Evolutionary conservation across 1,284 basidiomycete genomes (phyloP).

Genomic region (Malassezia sympodialis): DNA sequence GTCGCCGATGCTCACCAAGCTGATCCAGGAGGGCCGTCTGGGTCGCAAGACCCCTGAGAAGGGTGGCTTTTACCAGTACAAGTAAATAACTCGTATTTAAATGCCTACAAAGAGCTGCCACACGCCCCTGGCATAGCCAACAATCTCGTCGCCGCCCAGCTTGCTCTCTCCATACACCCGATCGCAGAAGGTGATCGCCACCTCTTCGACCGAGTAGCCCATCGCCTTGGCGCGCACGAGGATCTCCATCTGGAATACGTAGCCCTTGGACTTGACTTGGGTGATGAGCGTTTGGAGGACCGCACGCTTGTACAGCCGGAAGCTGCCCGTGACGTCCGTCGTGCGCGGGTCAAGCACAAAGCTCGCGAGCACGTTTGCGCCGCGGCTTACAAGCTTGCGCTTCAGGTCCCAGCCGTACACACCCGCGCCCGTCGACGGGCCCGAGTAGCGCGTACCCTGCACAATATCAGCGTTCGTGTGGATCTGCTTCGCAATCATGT

Average conservation of each 20-base stretch:
- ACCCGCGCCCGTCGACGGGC: conserved; percentile 29
- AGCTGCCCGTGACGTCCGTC: conserved; percentile 34
- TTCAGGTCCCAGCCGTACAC: conserved; percentile 36
- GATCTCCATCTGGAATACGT: conserved; percentile 96
- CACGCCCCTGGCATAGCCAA: conserved; percentile 77
- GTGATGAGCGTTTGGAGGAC: conserved; percentile 72
- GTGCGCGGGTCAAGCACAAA: conserved; percentile 30
- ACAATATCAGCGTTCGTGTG: conserved; percentile 27
- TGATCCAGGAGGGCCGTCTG: conserved; percentile 54
- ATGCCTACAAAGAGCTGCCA: conserved; percentile 58
- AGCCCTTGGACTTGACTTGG: conserved; percentile 71
- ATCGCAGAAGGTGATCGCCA: conserved; percentile 87
- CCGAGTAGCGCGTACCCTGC: conserved; percentile 32
- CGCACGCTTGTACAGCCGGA: conserved; percentile 62
- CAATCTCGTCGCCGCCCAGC: conserved; percentile 73
- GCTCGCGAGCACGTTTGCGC: conserved; percentile 28
- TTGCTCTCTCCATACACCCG: conserved; percentile 85
- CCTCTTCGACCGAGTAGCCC: conserved; percentile 74
- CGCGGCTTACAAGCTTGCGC: conserved; percentile 32
- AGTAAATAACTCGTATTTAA: background rate
- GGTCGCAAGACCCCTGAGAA: conserved; percentile 54
- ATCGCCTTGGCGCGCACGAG: conserved; percentile 74
- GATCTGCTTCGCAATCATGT: conserved; percentile 27
- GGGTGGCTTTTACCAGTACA: conserved; percentile 51
- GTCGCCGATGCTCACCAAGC: conserved; percentile 51